Percentiles rank a stretch among this genome's conserved stretches.
Evolutionary conservation across 2,329 filamentous ascomycete species (phyloP).

Genomic region (Bertia moriformis): DNA sequence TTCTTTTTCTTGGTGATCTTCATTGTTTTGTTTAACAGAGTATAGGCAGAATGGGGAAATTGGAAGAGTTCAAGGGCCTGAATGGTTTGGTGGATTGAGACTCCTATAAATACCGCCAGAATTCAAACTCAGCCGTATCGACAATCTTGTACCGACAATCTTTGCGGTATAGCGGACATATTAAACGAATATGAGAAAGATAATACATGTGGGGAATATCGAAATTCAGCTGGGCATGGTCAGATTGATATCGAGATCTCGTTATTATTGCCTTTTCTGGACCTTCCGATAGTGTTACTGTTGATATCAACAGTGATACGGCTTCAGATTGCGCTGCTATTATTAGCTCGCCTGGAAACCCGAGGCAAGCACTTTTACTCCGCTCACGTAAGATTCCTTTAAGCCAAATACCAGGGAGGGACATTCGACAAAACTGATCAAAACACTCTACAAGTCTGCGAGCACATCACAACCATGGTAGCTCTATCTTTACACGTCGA

Average conservation of each 20-base stretch:
- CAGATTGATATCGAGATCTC: not conserved
- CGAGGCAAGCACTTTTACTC: too few relatives aligned
- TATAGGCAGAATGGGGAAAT: not conserved
- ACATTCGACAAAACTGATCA: too few relatives aligned
- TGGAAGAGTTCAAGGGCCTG: not conserved
- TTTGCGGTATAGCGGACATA: too few relatives aligned
- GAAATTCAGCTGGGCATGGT: not conserved
- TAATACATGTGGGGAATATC: not conserved
- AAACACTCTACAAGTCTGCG: too few relatives aligned
- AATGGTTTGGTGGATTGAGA: not conserved
- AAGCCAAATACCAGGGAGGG: constrained; percentile 16
- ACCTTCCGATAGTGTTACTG: not conserved
- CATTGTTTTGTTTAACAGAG: not conserved
- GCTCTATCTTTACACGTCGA: not conserved
- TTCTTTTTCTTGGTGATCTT: not conserved
- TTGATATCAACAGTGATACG: not conserved
- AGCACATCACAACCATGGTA: not conserved
- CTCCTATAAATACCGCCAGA: not conserved
- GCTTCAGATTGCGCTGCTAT: too few relatives aligned
- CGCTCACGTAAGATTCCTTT: too few relatives aligned
- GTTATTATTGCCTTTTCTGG: not conserved
- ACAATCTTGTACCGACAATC: not conserved
- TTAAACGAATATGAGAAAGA: not conserved
- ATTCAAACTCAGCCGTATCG: not conserved
- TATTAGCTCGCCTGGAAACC: not conserved